Evolutionary conservation across 75 land plant species (phyloP), one percentile per base, ranked within the genome.

Genomic region (Azolla pinnata): DNA sequence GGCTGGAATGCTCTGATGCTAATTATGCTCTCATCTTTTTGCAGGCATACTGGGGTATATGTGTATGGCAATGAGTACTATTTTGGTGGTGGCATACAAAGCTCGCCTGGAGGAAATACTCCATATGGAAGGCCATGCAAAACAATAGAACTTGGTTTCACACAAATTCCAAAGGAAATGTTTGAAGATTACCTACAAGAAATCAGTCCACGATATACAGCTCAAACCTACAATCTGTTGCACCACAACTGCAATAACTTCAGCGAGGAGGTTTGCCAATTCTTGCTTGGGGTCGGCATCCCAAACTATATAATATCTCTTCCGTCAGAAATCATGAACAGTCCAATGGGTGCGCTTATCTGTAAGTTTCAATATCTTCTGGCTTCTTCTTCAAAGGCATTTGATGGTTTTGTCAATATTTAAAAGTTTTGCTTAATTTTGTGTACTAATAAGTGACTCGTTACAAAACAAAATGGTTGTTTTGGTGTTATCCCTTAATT

Each of bases 181-280:
- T 91, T 91, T 59, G 95, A 88, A 67, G 83, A 77, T 33, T 91
- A 82, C 65, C 33, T 91, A 59, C 61, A 74, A 59, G 97, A 91
- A 33, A 87, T 91, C 8, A 75, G 79, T 29, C 77, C 86, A 14
- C 79, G 97, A 1, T 91, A 80, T 57, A 87, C 93, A 4, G 82
- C 74, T 4, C 86, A 87, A 51, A 91, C 84, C 0, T 91, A 91
- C 51, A 88, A 60, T 55, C 66, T 91, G 49, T 62, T 91, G 33
- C 56, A 46, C 0, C 86, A 91, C 51, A 91, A 91, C 71, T 91
- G 97, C 65, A 91, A 91, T 63, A 91, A 91, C 62, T 91, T 91
- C 69, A 88, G 86, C 59, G 85, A 84, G 64, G 97, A 91, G 71
- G 80, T 91, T 40, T 76, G 86, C 1, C 95, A 91, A 53, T 91